A percentile compares a stretch with the other conserved stretches of the same genome.
These are phyloP conservation scores for Berkeleyomyces basicola DNA, from an alignment of 2,329 filamentous ascomycete genomes.

Conservation along the genomic window DNA sequence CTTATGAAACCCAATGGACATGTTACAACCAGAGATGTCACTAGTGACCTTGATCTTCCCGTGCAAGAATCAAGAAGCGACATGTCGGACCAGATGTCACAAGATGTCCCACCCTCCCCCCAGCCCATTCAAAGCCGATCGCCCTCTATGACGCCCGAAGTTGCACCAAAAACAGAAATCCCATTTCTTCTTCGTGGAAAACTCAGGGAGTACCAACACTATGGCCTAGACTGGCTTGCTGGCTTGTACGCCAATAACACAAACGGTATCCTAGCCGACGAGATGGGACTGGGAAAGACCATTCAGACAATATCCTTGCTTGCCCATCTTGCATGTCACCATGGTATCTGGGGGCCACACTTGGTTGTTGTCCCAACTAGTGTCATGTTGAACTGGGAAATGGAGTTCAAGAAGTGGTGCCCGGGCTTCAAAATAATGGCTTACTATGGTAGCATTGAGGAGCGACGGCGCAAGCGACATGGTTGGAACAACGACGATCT, in stretches of 20 bases:
- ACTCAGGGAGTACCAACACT: conserved; percentile 88
- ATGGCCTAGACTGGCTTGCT: conserved; percentile 92
- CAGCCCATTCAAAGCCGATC: not conserved
- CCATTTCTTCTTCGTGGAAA: conserved; percentile 75
- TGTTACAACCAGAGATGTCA: no score
- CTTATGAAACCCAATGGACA: no score
- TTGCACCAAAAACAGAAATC: conserved; percentile 46
- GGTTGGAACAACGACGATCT: conserved; percentile 88
- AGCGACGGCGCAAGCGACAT: conserved; percentile 75
- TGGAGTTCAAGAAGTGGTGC: conserved; percentile 99
- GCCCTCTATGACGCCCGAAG: conserved; percentile 16
- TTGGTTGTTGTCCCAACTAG: conserved; percentile 92
- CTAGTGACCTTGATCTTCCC: no score
- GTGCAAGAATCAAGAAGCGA: no score
- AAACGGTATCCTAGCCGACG: conserved; percentile 91
- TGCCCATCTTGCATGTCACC: conserved; percentile 77
- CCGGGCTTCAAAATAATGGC: conserved; percentile 96
- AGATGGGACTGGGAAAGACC: conserved; percentile 97
- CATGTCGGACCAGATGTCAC: not conserved
- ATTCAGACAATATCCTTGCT: conserved; percentile 93
- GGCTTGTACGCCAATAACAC: conserved; percentile 82
- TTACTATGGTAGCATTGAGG: conserved; percentile 88
- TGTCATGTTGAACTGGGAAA: conserved; percentile 99
- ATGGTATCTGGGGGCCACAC: conserved; percentile 90
- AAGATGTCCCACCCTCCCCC: not conserved